Percentiles rank a stretch among this genome's conserved stretches.
Conservation (phyloP, 331 rosid species). For the Cydonia oblonga region DNA sequence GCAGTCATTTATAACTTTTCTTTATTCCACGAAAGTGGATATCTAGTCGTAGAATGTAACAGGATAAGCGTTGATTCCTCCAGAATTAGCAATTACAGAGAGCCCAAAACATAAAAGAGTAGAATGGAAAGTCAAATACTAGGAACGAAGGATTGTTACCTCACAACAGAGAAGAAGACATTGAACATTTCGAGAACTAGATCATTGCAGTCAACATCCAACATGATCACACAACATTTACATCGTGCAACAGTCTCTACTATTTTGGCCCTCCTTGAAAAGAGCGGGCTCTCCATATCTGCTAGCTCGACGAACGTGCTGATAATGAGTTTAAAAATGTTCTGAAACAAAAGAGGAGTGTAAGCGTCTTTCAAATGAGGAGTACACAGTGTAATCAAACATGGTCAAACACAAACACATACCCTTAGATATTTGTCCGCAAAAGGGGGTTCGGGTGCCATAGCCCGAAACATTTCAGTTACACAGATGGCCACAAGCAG, state of each 20-base stretch:
- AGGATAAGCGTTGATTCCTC: neutral
- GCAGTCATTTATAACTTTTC: neutral
- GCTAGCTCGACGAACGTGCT: slow-evolving; percentile 63
- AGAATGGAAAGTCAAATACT: neutral
- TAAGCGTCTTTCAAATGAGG: neutral
- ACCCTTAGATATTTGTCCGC: slow-evolving; percentile 64
- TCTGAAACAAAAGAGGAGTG: slow-evolving; percentile 31
- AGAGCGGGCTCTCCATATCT: slow-evolving; percentile 48
- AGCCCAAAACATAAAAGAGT: neutral
- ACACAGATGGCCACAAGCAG: slow-evolving; percentile 66
- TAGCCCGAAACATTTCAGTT: slow-evolving; percentile 56
- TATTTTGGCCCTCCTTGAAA: slow-evolving; percentile 68
- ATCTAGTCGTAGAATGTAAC: neutral
- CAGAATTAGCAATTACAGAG: neutral
- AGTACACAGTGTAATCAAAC: neutral
- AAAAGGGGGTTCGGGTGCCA: slow-evolving; percentile 76
- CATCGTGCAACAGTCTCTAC: slow-evolving; percentile 67
- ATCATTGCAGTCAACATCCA: slow-evolving; percentile 62
- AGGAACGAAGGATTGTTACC: slow-evolving; percentile 22
- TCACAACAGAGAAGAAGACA: slow-evolving; percentile 58
- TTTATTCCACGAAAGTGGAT: neutral
- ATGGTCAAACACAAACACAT: neutral
- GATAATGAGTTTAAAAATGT: slow-evolving; percentile 54
- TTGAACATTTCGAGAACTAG: slow-evolving; percentile 66
- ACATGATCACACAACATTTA: slow-evolving; percentile 74